Percentiles rank a stretch among this genome's conserved stretches.
These are phyloP conservation scores for Rhododendron molle DNA, from an alignment of 148 eudicot genomes.

Conservation along the genomic window DNA sequence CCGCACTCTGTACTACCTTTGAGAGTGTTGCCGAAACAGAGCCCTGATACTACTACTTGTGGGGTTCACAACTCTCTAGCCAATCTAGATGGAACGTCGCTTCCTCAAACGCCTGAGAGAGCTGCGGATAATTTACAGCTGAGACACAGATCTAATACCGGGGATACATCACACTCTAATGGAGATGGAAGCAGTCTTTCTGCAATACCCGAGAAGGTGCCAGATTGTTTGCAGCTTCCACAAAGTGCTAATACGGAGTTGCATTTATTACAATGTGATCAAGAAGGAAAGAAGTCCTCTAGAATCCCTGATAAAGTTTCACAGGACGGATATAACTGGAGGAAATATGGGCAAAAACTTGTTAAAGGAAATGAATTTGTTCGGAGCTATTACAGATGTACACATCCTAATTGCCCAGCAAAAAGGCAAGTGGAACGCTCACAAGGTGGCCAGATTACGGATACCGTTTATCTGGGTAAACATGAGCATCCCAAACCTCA, in stretches of 20 bases:
- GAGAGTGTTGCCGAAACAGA: conserved; percentile 33
- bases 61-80: conserved; percentile 20
- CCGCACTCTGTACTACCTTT: conserved; percentile 23
- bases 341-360: conserved; percentile 94
- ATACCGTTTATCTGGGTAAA: conserved; percentile 61
- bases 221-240: conserved; percentile 31
- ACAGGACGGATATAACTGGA: conserved; percentile 94
- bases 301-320: conserved; percentile 55
- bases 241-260: conserved; percentile 26
- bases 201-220: conserved; percentile 41
- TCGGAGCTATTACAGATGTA: conserved; percentile 91
- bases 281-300: conserved; percentile 34
- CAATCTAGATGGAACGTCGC: conserved; percentile 33
- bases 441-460: conserved; percentile 63
- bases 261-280: conserved; percentile 27
- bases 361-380: conserved; percentile 77
- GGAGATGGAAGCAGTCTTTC: conserved; percentile 29
- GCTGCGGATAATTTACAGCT: conserved; percentile 22
- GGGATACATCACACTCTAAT: conserved; percentile 24
- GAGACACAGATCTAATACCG: conserved; percentile 25
- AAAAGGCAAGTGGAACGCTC: conserved; percentile 88
- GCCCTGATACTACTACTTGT: conserved; percentile 25
- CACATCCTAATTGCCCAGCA: conserved; percentile 65
- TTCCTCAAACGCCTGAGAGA: conserved; percentile 29
- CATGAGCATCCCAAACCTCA: conserved; percentile 85